These are phyloP conservation scores for Pseudogymnoascus sp. DNA, from an alignment of 2,329 filamentous ascomycete species.

Conservation along the genomic window DNA sequence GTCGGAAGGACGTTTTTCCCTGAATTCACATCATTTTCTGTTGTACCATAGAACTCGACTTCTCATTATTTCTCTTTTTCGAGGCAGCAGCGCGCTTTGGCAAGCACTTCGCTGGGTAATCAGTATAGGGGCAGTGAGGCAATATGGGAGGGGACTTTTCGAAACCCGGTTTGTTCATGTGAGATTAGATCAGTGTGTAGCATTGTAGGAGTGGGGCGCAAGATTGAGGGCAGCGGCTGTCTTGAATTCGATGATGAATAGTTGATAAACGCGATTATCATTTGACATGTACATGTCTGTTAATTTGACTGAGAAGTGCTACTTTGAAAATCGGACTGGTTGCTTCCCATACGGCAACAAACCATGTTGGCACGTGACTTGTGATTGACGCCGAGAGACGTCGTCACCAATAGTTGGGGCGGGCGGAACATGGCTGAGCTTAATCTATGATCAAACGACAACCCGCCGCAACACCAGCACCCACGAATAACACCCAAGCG, in stretches of 20 bases:
- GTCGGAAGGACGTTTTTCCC: conserved; percentile 6
- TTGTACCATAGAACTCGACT: conserved; percentile 8
- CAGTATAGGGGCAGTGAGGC: not conserved
- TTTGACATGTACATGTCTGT: not conserved
- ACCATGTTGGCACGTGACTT: not conserved
- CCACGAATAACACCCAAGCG: not conserved
- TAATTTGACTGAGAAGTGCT: not conserved
- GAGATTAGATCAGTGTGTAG: conserved; percentile 6
- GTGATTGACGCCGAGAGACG: not conserved
- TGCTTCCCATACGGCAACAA: not conserved
- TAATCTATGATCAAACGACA: conserved; percentile 1
- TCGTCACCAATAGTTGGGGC: not conserved
- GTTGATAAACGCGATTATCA: conserved; percentile 7
- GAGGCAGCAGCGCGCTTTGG: conserved; percentile 6
- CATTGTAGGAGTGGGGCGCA: conserved; percentile 6
- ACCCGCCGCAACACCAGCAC: not conserved
- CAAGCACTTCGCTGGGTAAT: conserved; percentile 6
- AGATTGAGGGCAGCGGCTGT: conserved; percentile 4
- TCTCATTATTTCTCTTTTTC: conserved; percentile 5
- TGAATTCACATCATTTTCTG: conserved; percentile 7
- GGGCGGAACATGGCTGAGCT: not conserved
- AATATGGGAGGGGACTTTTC: not conserved
- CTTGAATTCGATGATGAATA: conserved; percentile 4
- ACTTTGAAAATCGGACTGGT: not conserved
- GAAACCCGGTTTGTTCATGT: conserved; percentile 2